Evolutionary conservation across 768 basidiomycete genomes (phyloP).

Genomic region (Boletus rufocinnamomeus): DNA sequence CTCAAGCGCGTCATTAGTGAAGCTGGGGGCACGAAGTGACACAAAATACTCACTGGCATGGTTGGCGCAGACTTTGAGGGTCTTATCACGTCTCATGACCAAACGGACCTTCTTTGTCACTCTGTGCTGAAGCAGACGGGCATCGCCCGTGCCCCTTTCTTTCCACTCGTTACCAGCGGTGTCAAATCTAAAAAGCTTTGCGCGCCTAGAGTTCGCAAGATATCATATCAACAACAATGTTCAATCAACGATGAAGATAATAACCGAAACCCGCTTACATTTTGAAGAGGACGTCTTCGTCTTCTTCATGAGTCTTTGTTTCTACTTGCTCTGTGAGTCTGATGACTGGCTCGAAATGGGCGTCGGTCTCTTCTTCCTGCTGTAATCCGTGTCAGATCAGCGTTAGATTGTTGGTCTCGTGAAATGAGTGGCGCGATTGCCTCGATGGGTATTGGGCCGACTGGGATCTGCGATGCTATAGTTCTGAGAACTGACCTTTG

Average conservation of each 20-base stretch:
- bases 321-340: slow-evolving; percentile 95
- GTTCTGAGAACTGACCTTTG: slow-evolving; percentile 55
- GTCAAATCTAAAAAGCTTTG: slow-evolving; percentile 97
- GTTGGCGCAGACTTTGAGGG: slow-evolving; percentile 98
- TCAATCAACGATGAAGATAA: slow-evolving; percentile 3
- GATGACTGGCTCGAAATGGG: slow-evolving; percentile 95
- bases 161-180: slow-evolving; percentile 86
- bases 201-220: slow-evolving; percentile 64
- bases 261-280: slow-evolving; percentile 59
- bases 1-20: slow-evolving; percentile 43
- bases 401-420: slow-evolving; percentile 23
- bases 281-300: slow-evolving; percentile 93
- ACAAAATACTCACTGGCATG: slow-evolving; percentile 70
- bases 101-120: slow-evolving; percentile 89
- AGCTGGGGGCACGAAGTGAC: not conserved
- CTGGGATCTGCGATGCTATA: slow-evolving; percentile 1
- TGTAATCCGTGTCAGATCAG: slow-evolving; percentile 31
- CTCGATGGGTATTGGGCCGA: slow-evolving; percentile 21
- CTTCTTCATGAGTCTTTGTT: slow-evolving; percentile 93
- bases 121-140: slow-evolving; percentile 88
- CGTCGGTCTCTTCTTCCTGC: slow-evolving; percentile 78
- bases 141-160: slow-evolving; percentile 96
- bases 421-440: slow-evolving; percentile 32
- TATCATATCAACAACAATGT: slow-evolving; percentile 9
- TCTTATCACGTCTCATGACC: slow-evolving; percentile 99